Evolutionary conservation across 306 rosid species (phyloP).

Genomic region (Glycine latifolia): DNA sequence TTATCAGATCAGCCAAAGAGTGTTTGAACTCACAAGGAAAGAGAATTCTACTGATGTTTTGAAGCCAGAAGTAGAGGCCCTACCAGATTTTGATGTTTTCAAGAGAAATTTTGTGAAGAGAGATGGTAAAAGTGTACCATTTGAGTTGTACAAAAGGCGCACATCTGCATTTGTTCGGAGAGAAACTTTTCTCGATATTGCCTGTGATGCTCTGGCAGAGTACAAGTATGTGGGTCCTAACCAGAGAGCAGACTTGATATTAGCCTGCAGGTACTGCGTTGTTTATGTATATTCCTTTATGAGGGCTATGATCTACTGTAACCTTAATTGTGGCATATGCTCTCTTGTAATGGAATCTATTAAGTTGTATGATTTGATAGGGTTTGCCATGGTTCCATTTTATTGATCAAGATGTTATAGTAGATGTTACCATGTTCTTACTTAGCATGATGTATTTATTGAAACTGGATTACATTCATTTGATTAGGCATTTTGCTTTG

Average conservation of each 20-base stretch:
- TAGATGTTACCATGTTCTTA: neutral
- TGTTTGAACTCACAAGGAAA: constrained; percentile 70
- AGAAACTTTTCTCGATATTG: constrained; percentile 73
- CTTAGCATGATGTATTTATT: neutral
- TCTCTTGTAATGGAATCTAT: constrained; percentile 8
- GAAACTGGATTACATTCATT: too few species aligned
- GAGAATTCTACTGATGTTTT: constrained; percentile 51
- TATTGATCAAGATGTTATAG: constrained; percentile 18
- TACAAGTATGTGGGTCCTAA: constrained; percentile 94
- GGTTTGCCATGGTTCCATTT: constrained; percentile 28
- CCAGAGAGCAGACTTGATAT: constrained; percentile 79
- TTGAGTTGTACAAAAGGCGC: constrained; percentile 84
- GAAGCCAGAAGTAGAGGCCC: constrained; percentile 53
- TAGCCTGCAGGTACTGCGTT: constrained; percentile 83
- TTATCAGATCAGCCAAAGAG: constrained; percentile 88
- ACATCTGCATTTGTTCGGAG: constrained; percentile 73
- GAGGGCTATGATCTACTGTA: constrained; percentile 22
- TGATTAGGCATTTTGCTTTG: too few species aligned
- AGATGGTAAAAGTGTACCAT: constrained; percentile 63
- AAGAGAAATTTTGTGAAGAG: constrained; percentile 46
- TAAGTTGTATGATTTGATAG: neutral
- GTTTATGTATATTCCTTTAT: constrained; percentile 38
- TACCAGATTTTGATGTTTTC: constrained; percentile 46
- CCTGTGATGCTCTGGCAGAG: constrained; percentile 82
- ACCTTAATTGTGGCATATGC: constrained; percentile 21